Evolutionary conservation across 2,329 filamentous ascomycete species (phyloP), one percentile per base, ranked within the genome.

Genomic region (Penicillium corylophilum): DNA sequence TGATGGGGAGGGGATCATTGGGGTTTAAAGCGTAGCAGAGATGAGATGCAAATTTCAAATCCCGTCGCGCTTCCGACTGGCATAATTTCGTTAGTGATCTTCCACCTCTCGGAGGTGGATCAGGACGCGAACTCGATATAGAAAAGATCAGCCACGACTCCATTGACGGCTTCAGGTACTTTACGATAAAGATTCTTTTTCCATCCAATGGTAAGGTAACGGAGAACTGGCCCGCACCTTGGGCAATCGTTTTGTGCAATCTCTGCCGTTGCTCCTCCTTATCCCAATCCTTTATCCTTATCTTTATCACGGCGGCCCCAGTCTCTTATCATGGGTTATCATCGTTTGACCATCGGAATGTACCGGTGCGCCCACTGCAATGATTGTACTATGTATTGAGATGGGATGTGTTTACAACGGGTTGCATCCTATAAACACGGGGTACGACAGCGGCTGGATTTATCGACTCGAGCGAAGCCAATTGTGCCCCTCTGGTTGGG

Each of bases 141-240:
- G 56, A 24, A 57, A 28, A 18, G 55, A 57, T 55, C 53, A 22
- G 43, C 53, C 23, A 6, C 4, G 1, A 5, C 28, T 41, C 29
- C 33, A 20, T 45, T 22, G 40, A 54, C 35, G 22, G n/a, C n/a
- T n/a, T n/a, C n/a, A n/a, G n/a, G n/a, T n/a, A 51, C 49, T 57
- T 44, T n/a, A 36, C 46, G 9, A 20, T 20, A 38, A 10, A 20
- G 8, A 4, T 2, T 20, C 16, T 18, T 18, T 20, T 38, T 12
- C 10, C 16, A 35, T 10, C n/a, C 28, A 13, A 33, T 15, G 26
- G 26, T 28, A 8, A 5, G 5, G n/a, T 20, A 3, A 13, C 18
- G 4, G 4, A 10, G 20, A 12, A 12, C 31, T 18, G 31, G 31
- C n/a, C 31, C 31, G n/a, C 31, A 28, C 26, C 9, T 28, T 28